Base-by-base conservation (phyloP, 306 rosid species). In the Cucumis hystrix region DNA sequence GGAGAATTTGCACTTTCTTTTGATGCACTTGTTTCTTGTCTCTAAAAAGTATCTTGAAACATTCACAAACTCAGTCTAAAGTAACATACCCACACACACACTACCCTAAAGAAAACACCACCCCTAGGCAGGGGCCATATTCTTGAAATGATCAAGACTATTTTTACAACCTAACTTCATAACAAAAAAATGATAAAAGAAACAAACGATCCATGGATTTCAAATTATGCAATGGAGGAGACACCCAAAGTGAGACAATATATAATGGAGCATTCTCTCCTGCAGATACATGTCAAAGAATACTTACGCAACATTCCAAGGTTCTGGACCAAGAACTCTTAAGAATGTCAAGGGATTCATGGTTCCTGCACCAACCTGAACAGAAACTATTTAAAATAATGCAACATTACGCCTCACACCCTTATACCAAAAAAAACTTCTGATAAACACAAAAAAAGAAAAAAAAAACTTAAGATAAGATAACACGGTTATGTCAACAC, bases 241-340 rank as follows among this genome's bases (percentile, higher is more conserved):
- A 70, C 58, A 70, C 40, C 20, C 51, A 41, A 68, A 40, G 35
- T 51, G 58, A 45, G 58, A 47, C 43, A 39, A 70, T 21, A 13
- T 21, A 70, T 21, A 67, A 45, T 12, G 10, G 15, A 7, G 13
- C 75, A 40, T 47, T 43, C 75, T 23, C 30, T 70, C 20, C 9
- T 17, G 20, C 4, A 75, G 20, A 12, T n/a, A 56, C 6, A 18
- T 6, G 18, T 45, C 17, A 3, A 20, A 76, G 81, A 86, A 88
- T 86, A 94, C 98, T 86, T 94, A 94, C 96, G 97, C 98, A 79
- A 94, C 98, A 90, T 90, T 90, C 98, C 98, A 92, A 5, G 98
- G 97, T 84, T 94, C 98, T 28, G 98, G 98, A 84, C 98, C 98
- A 54, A 94, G 95, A 82, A 94, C 98, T 86, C 98, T 89, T 82